Base-by-base conservation (phyloP, 108 stramenopile species). In the Cyclotella cryptica region DNA sequence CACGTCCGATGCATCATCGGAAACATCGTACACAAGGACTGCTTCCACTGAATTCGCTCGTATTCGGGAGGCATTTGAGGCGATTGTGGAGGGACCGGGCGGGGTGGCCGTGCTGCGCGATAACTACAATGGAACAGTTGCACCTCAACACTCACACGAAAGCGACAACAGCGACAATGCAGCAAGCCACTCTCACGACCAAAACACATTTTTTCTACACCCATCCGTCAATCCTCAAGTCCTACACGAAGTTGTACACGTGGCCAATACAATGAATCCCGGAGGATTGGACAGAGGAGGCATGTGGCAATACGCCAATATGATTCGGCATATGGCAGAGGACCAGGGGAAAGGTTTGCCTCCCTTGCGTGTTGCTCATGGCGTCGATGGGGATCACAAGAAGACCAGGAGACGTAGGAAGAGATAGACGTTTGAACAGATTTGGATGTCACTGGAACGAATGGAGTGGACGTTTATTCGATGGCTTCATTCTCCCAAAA, bases 291-390 rank as follows among this genome's bases (percentile, higher is more conserved):
- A 80, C 62, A 65, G 46, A 57, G 79, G 79, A 54, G 79, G 79
- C 28, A 80, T 80, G 79, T 80, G 79, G 79, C 67, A 73, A 19
- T 80, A 80, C 68, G 79, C 79, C 45, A 72, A 53, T 19, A 80
- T 72, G 72, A 65, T 80, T 51, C 43, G 51, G 42, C 47, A 72
- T 0, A 68, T 76, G 54, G 75, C 66, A 11, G 30, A 76, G 21
- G 46, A 30, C 30, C 57, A 71, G 7, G 57, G 60, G 41, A 35
- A 21, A 17, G 67, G 58, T 35, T 46, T 80, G 24, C 79, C 79
- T 29, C 79, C 72, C 5, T 61, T 80, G 21, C 79, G 71, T 11
- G 66, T 80, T 19, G 79, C 59, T 21, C 55, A 49, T 43, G 67
- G 66, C 22, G 35, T 24, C 59, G 63, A 24, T 22, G 35, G 40